Evolutionary conservation across 2,329 filamentous ascomycete genomes (phyloP).

Genomic region (Knufia petricola): DNA sequence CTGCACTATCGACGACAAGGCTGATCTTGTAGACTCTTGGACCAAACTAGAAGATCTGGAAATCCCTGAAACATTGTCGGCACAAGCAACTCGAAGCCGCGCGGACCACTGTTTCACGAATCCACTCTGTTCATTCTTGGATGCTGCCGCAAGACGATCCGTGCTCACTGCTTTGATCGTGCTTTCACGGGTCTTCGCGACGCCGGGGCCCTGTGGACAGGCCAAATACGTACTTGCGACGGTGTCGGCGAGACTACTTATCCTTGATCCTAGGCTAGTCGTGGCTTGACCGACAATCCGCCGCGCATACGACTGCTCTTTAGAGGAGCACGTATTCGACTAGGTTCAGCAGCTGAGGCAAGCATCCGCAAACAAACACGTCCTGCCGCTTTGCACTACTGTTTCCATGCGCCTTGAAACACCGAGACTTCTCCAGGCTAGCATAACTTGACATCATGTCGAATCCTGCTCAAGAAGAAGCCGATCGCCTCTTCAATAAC

Average conservation of each 20-base stretch:
- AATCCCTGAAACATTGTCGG: not conserved
- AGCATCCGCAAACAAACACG: not conserved
- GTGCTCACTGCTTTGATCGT: not conserved
- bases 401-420: not conserved
- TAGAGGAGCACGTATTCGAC: too few species aligned
- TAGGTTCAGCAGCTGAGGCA: too few species aligned
- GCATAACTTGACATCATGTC: conserved; percentile 29
- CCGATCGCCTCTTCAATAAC: conserved; percentile 33
- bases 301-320: not conserved
- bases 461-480: conserved; percentile 37
- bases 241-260: too few species aligned
- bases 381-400: not conserved
- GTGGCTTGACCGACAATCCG: not conserved
- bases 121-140: not conserved
- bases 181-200: not conserved
- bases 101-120: not conserved
- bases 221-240: not conserved
- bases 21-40: not conserved
- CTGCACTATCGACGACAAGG: not conserved
- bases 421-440: not conserved
- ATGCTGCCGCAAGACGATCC: not conserved
- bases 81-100: not conserved
- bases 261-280: not conserved
- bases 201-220: not conserved
- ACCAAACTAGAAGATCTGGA: not conserved